A percentile compares a stretch with the other conserved stretches of the same genome.
These are phyloP conservation scores for Simplicillium aogashimaense DNA, from an alignment of 2,329 filamentous ascomycete species.

Conservation along the genomic window DNA sequence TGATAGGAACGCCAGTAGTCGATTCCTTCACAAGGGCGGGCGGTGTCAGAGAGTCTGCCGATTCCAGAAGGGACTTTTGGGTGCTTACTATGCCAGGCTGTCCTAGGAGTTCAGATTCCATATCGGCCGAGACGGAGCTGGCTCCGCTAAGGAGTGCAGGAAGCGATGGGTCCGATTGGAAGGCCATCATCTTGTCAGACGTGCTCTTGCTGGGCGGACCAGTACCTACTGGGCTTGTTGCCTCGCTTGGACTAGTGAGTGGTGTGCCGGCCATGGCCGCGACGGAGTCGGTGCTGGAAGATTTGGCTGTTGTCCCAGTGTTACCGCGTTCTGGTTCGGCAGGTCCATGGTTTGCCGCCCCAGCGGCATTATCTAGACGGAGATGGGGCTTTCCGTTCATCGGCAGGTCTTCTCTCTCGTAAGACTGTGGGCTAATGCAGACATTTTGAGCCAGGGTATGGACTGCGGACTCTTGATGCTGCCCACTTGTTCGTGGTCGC, in stretches of 20 bases:
- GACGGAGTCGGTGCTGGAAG: constrained; percentile 42
- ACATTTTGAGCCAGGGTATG: too few species aligned
- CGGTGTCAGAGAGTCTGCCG: constrained; percentile 44
- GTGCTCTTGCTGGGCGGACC: constrained; percentile 28
- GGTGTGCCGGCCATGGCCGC: constrained; percentile 34
- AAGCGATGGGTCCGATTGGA: constrained; percentile 54
- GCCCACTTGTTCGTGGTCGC: constrained; percentile 15
- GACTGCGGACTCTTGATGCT: background rate
- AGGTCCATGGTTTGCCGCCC: constrained; percentile 4
- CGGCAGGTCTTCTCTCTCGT: background rate
- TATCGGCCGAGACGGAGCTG: constrained; percentile 53
- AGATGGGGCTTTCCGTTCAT: background rate
- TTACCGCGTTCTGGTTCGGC: constrained; percentile 26
- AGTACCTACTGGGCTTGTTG: constrained; percentile 36
- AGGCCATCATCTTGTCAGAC: constrained; percentile 38
- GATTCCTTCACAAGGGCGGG: constrained; percentile 39
- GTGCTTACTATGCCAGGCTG: constrained; percentile 33
- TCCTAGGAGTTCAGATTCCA: constrained; percentile 49
- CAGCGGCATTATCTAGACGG: background rate
- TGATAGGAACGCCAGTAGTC: constrained; percentile 34
- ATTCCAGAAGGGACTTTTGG: constrained; percentile 35
- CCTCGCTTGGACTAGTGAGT: constrained; percentile 44
- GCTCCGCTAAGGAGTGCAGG: constrained; percentile 54
- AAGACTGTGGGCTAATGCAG: constrained; percentile 10
- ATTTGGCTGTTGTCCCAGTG: constrained; percentile 34